These are phyloP conservation scores for Erysimum cheiranthoides DNA, from an alignment of 345 rosid species.

Conservation along the genomic window DNA sequence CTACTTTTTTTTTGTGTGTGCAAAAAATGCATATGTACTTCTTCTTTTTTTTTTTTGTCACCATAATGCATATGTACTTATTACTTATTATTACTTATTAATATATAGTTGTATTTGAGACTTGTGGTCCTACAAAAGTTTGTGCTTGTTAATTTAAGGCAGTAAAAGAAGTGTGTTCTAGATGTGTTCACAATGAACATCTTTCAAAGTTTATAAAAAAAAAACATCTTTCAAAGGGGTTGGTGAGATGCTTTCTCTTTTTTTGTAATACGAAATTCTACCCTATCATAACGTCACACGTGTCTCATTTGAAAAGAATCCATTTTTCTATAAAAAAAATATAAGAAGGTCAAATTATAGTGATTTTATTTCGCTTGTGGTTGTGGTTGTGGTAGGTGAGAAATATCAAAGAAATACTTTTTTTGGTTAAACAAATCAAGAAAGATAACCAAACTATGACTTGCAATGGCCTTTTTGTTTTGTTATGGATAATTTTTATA, in stretches of 20 bases:
- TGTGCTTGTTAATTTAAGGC: neutral
- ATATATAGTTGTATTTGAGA: neutral
- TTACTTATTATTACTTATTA: no score
- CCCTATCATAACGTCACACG: neutral
- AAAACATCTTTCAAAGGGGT: constrained; percentile 18
- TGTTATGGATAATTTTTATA: neutral
- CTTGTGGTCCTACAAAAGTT: constrained; percentile 16
- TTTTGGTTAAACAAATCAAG: constrained; percentile 15
- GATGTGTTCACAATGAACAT: constrained; percentile 4
- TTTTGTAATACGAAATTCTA: neutral
- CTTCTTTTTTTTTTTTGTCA: no score
- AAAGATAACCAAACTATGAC: constrained; percentile 16
- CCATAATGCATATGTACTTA: neutral
- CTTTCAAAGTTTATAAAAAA: no score
- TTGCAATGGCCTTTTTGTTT: neutral
- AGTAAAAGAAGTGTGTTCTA: neutral
- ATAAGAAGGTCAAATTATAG: neutral
- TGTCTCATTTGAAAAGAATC: neutral
- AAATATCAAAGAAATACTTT: neutral
- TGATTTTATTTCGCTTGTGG: neutral
- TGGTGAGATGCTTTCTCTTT: constrained; percentile 26
- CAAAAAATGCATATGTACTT: neutral
- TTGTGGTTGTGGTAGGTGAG: constrained; percentile 38
- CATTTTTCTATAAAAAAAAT: neutral
- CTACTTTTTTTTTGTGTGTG: no score